Conservation (phyloP, 2,329 filamentous ascomycete species). For the Nemania sp. region DNA sequence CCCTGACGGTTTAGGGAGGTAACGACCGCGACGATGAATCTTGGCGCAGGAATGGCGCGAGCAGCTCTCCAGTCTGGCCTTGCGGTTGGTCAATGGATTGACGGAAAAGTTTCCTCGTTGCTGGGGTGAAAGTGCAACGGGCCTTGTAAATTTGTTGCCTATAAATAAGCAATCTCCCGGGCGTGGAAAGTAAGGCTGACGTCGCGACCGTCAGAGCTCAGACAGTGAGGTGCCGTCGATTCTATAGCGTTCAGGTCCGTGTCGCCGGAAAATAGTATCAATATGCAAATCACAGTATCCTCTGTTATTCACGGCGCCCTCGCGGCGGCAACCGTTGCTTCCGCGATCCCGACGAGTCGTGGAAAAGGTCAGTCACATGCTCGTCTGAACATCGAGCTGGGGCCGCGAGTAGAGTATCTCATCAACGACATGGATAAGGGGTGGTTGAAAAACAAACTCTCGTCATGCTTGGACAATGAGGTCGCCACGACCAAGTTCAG, state of each 20-base stretch:
- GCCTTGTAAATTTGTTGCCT: not conserved
- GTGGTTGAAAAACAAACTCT: slow-evolving; percentile 61
- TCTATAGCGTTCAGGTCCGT: not conserved
- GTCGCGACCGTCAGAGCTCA: not conserved
- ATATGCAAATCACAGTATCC: slow-evolving; percentile 12
- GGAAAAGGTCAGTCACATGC: slow-evolving; percentile 1
- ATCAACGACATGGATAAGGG: slow-evolving; percentile 64
- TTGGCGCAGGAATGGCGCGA: not conserved
- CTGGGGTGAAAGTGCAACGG: not conserved
- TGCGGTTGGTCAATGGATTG: slow-evolving; percentile 9
- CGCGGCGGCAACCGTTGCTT: not conserved
- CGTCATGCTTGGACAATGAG: slow-evolving; percentile 58
- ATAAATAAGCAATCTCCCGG: slow-evolving; percentile 9
- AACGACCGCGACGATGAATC: not conserved
- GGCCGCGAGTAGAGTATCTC: slow-evolving; percentile 66
- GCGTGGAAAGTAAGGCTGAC: not conserved
- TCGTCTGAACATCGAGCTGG: slow-evolving; percentile 56
- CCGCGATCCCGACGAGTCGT: slow-evolving; percentile 8
- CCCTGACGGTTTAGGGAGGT: not conserved
- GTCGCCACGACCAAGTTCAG: slow-evolving; percentile 58
- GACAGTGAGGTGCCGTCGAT: not conserved
- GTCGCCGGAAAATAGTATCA: not conserved
- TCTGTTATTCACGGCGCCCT: slow-evolving; percentile 3
- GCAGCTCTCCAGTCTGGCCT: slow-evolving; percentile 4
- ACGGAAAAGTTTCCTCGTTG: not conserved